Evolutionary conservation across 257 asterid genomes (phyloP), one percentile per base, ranked within the genome.

Genomic region (Agastache rugosa): DNA sequence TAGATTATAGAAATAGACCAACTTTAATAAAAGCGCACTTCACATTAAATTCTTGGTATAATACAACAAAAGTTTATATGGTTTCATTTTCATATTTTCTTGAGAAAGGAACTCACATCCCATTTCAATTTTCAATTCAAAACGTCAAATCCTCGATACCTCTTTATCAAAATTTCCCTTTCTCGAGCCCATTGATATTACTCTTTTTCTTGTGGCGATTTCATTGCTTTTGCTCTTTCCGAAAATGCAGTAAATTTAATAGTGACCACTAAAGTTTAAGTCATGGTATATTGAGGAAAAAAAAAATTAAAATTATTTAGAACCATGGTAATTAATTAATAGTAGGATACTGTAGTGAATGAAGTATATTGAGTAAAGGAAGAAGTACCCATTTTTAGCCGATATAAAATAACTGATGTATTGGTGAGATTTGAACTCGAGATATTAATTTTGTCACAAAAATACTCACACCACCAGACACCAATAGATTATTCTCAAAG

Each of bases 131-230:
- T 68, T 73, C n/a, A 50, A 37, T 17, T 53, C 34, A 66, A 75
- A 41, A 41, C 42, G 55, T 17, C 67, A 67, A 63, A 19, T 59
- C 59, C 5, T 16, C 2, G 17, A 67, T 31, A 50, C 50, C 14
- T 54, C 58, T 17, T 72, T 47, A 47, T 15, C 44, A 63, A 65
- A 53, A 44, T 1, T 20, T 27, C 48, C 80, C 67, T 75, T 69
- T 69, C 77, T 75, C 83, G 80, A 79, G 83, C 83, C 83, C 83
- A 79, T 69, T 75, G 16, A 70, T 56, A 44, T 12, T 37, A 9
- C 11, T 69, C 6, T 55, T 56, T 63, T 34, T 34, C 55, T 58
- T 72, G 50, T 56, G 14, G 27, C 11, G n/a, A 69, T n/a, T 50
- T 56, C 11, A 58, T 12, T 17, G 63, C 51, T 79, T 79, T 79